These are phyloP conservation scores for Misopates orontium DNA, from an alignment of 257 asterid genomes.

Conservation along the genomic window DNA sequence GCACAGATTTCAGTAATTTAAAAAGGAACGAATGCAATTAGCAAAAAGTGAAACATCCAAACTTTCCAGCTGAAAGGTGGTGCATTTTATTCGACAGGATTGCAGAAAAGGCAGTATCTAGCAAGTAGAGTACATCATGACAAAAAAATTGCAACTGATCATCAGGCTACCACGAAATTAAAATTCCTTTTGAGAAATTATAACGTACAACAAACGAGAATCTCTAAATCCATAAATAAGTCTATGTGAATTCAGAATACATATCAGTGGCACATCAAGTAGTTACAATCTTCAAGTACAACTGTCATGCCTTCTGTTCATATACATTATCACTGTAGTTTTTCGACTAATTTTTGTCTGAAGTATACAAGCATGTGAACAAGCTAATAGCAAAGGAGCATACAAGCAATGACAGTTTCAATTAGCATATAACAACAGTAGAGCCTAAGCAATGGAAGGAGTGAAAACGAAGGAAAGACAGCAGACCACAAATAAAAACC, in stretches of 20 bases:
- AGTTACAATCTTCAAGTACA: background rate
- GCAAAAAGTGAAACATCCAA: background rate
- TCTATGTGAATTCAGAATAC: background rate
- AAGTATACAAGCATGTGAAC: constrained; percentile 6
- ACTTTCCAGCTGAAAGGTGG: background rate
- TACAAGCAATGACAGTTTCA: background rate
- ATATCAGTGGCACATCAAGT: constrained; percentile 5
- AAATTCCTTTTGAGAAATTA: background rate
- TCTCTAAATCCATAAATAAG: no score
- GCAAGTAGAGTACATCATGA: background rate
- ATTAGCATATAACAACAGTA: background rate
- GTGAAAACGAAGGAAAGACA: background rate
- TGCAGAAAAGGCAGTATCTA: no score
- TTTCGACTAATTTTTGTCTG: constrained; percentile 8
- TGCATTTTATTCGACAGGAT: no score
- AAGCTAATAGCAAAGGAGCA: background rate
- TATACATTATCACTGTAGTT: background rate
- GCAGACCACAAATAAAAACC: background rate
- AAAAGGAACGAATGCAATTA: constrained; percentile 6
- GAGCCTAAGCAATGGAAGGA: constrained; percentile 10
- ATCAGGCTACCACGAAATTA: background rate
- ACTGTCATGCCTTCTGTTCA: background rate
- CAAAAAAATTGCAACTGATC: background rate
- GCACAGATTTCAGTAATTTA: background rate
- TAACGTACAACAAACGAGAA: background rate